A percentile compares a stretch with the other conserved stretches of the same genome.
phyloP scores from a whole-genome alignment of 345 rosid genomes.

The Alliaria petiolata region DNA sequence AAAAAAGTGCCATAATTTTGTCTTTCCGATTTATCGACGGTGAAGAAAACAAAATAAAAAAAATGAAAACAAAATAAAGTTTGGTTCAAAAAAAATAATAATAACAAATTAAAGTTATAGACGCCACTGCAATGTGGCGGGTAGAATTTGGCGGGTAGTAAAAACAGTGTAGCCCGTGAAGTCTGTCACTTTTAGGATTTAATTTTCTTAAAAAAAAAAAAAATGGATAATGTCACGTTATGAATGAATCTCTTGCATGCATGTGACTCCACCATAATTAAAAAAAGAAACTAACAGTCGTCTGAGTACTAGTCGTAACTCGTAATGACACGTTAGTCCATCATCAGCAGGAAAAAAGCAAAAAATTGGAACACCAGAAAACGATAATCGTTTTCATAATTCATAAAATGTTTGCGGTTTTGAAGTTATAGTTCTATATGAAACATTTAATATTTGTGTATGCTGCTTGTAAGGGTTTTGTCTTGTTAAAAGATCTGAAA shows the following conservation, averaged over 20 bases:
- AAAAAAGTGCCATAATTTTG: not conserved
- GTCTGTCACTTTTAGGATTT: constrained; percentile 4
- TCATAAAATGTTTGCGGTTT: too few relatives aligned
- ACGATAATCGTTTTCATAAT: too few relatives aligned
- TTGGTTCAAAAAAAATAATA: too few relatives aligned
- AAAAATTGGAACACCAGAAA: not conserved
- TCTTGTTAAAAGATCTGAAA: too few relatives aligned
- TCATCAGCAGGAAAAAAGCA: not conserved
- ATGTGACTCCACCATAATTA: constrained; percentile 22
- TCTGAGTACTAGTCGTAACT: not conserved
- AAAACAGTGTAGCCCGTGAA: constrained; percentile 30
- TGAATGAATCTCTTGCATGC: constrained; percentile 26
- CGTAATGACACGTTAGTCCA: constrained; percentile 2
- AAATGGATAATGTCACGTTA: constrained; percentile 19
- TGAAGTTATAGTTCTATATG: too few relatives aligned
- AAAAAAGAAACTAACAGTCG: not conserved
- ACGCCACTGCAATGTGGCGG: constrained; percentile 8
- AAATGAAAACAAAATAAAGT: too few relatives aligned
- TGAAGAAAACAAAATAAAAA: too few relatives aligned
- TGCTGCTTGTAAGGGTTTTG: too few relatives aligned
- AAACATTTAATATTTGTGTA: too few relatives aligned
- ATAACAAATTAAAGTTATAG: too few relatives aligned
- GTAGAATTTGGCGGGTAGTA: constrained; percentile 26
- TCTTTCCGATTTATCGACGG: too few relatives aligned
- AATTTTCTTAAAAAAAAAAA: not conserved